These are phyloP conservation scores for Euphrasia confusa DNA, from an alignment of 257 asterid species.

Conservation along the genomic window DNA sequence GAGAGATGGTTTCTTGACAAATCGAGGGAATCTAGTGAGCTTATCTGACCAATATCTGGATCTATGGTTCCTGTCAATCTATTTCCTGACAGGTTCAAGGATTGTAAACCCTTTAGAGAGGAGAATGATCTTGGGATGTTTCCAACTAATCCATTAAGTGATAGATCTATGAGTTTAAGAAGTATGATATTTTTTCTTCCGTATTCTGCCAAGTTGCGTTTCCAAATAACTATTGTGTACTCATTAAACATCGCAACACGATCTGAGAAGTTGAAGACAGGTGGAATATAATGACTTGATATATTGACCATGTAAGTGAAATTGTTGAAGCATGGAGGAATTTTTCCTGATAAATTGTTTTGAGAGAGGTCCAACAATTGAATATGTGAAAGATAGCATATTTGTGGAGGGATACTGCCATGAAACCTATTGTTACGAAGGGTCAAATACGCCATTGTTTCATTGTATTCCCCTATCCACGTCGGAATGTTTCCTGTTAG, in stretches of 20 bases:
- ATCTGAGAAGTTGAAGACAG: neutral
- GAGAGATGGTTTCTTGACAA: too few relatives aligned
- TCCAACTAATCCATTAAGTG: neutral
- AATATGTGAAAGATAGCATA: constrained; percentile 31
- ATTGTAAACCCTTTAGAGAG: constrained; percentile 17
- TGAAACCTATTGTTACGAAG: constrained; percentile 22
- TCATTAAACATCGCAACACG: neutral
- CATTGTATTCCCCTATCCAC: neutral
- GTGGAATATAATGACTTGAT: neutral
- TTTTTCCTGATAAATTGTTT: constrained; percentile 29
- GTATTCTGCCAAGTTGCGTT: constrained; percentile 22
- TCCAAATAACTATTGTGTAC: constrained; percentile 28
- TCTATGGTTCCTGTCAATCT: constrained; percentile 24
- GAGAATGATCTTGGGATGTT: constrained; percentile 19
- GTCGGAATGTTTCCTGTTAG: constrained; percentile 27
- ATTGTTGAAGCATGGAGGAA: constrained; percentile 33
- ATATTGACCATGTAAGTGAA: constrained; percentile 13
- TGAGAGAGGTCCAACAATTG: constrained; percentile 39
- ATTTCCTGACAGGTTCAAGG: constrained; percentile 21
- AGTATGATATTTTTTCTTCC: constrained; percentile 17
- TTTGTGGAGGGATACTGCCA: constrained; percentile 33
- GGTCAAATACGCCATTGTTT: constrained; percentile 5
- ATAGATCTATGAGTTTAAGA: constrained; percentile 12
- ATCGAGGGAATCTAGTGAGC: too few relatives aligned
- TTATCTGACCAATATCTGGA: too few relatives aligned